Evolutionary conservation across 768 basidiomycete species (phyloP).

Genomic region (Leccinum uliginosum): DNA sequence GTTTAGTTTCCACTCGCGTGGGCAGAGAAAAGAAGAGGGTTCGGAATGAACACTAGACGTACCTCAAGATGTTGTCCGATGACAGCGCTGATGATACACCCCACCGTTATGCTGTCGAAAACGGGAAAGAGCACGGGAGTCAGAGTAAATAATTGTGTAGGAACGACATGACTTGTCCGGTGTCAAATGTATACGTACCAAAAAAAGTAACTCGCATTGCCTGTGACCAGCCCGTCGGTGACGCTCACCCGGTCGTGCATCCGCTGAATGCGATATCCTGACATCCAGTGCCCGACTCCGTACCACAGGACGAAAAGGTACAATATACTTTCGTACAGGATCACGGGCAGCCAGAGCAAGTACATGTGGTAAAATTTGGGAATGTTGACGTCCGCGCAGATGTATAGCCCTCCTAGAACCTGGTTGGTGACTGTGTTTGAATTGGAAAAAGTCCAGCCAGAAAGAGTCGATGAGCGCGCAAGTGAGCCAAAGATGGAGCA

Average conservation of each 20-base stretch:
- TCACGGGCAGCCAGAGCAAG: slow-evolving; percentile 7
- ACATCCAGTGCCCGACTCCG: not conserved
- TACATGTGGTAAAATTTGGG: slow-evolving; percentile 4
- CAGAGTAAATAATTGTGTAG: no score
- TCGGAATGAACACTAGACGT: not conserved
- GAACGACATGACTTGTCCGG: not conserved
- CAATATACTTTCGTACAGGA: slow-evolving; percentile 5
- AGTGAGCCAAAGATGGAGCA: not conserved
- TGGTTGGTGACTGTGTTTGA: not conserved
- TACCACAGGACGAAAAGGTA: slow-evolving; percentile 9
- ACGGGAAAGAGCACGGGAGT: not conserved
- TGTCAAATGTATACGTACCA: not conserved
- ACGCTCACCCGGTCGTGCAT: not conserved
- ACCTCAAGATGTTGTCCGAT: slow-evolving; percentile 4
- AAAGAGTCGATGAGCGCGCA: not conserved
- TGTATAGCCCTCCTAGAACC: not conserved
- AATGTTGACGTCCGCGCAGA: not conserved
- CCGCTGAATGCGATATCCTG: not conserved
- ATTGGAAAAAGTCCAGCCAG: not conserved
- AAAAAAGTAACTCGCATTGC: slow-evolving; percentile 3
- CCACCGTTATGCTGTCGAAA: not conserved
- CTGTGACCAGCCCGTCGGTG: not conserved
- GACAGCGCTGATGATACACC: not conserved
- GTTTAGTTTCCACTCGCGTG: not conserved
- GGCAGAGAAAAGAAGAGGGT: not conserved